These are phyloP conservation scores for Pestalotiopsis sp. DNA, from an alignment of 2,329 filamentous ascomycete genomes.

Conservation along the genomic window DNA sequence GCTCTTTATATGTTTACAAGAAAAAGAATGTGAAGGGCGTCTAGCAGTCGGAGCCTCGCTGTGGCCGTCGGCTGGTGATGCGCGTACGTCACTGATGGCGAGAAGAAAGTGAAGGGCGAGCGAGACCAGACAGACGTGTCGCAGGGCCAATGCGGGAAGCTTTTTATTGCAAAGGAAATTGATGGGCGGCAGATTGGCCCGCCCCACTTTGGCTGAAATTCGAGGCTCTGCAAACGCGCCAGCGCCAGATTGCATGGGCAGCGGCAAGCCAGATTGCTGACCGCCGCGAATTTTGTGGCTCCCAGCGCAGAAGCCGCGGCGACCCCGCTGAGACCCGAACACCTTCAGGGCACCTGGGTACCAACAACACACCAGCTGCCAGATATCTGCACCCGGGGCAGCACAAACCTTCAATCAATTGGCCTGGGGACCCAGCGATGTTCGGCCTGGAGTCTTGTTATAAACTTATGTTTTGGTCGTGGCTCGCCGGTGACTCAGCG, in stretches of 20 bases:
- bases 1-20: constrained; percentile 5
- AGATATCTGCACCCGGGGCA: too few relatives aligned
- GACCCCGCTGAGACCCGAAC: too few relatives aligned
- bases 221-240: neutral
- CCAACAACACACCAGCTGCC: too few relatives aligned
- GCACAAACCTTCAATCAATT: too few relatives aligned
- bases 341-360: too few relatives aligned
- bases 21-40: neutral
- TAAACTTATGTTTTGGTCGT: neutral
- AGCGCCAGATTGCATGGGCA: neutral
- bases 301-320: too few relatives aligned
- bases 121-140: constrained; percentile 20
- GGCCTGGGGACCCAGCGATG: neutral
- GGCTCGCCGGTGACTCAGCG: neutral
- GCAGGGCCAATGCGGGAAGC: constrained; percentile 17
- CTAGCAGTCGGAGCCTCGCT: neutral
- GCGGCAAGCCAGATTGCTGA: neutral
- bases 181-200: neutral
- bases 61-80: neutral
- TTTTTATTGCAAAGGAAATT: constrained; percentile 3
- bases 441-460: neutral
- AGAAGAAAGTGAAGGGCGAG: constrained; percentile 13
- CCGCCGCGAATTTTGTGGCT: neutral
- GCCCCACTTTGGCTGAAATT: neutral
- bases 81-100: constrained; percentile 1